Percentiles rank a stretch among this genome's conserved stretches.
These are phyloP conservation scores for Penicillium tannophilum DNA, from an alignment of 495 filamentous ascomycete species.

Conservation along the genomic window DNA sequence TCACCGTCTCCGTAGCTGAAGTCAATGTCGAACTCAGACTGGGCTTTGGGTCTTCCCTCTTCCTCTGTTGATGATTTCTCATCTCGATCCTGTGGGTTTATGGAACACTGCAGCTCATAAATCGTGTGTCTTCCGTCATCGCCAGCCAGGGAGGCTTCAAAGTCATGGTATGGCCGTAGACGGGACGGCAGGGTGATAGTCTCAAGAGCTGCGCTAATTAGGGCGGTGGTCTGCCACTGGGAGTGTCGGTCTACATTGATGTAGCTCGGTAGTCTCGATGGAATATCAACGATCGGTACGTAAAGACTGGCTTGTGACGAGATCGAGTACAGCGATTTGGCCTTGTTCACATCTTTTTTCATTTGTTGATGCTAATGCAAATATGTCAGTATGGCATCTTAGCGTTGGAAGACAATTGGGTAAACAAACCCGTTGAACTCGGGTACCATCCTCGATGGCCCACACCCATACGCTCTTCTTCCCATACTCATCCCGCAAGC, in stretches of 20 bases:
- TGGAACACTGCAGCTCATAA: slow-evolving; percentile 65
- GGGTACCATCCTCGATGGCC: slow-evolving; percentile 70
- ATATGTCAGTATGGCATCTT: background rate
- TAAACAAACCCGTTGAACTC: slow-evolving; percentile 56
- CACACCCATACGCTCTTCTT: slow-evolving; percentile 86
- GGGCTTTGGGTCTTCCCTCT: slow-evolving; percentile 21
- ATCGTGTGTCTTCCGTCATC: slow-evolving; percentile 77
- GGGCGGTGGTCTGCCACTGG: slow-evolving; percentile 78
- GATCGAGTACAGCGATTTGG: slow-evolving; percentile 65
- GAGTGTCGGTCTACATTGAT: slow-evolving; percentile 66
- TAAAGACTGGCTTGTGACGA: slow-evolving; percentile 74
- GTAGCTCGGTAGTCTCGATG: slow-evolving; percentile 56
- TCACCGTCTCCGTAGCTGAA: slow-evolving; percentile 51
- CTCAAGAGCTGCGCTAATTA: slow-evolving; percentile 79
- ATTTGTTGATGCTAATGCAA: slow-evolving; percentile 39
- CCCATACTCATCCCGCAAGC: slow-evolving; percentile 84
- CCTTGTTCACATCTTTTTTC: slow-evolving; percentile 66
- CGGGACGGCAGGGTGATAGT: slow-evolving; percentile 77
- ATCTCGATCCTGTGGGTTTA: slow-evolving; percentile 33
- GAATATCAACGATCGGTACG: slow-evolving; percentile 71
- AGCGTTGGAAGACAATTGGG: slow-evolving; percentile 1
- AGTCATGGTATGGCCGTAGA: slow-evolving; percentile 58
- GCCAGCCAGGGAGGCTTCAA: slow-evolving; percentile 72
- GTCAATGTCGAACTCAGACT: slow-evolving; percentile 57
- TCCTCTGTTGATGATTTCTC: slow-evolving; percentile 19